These are phyloP conservation scores for Rhynchosporium graminicola DNA, from an alignment of 2,329 filamentous ascomycete species.

Conservation along the genomic window DNA sequence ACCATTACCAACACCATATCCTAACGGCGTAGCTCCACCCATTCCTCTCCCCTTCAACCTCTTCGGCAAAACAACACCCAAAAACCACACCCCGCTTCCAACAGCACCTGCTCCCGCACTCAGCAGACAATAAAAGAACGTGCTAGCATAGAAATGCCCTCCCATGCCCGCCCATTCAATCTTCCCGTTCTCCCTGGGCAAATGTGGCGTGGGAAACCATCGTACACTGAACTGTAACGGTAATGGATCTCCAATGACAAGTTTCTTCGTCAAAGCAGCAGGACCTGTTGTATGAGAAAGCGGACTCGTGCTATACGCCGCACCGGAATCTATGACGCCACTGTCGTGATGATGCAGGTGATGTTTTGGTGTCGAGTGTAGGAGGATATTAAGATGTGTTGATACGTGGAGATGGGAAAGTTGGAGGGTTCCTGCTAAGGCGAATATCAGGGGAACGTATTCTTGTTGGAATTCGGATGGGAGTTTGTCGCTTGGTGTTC, in stretches of 20 bases:
- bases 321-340: constrained; percentile 82
- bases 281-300: constrained; percentile 56
- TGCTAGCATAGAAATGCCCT: constrained; percentile 63
- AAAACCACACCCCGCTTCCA: constrained; percentile 59
- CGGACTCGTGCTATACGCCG: constrained; percentile 81
- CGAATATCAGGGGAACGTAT: constrained; percentile 85
- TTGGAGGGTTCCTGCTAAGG: constrained; percentile 85
- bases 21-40: constrained; percentile 37
- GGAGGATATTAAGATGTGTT: constrained; percentile 84
- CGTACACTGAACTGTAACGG: constrained; percentile 77
- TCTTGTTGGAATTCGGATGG: constrained; percentile 47
- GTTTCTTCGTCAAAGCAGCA: constrained; percentile 55
- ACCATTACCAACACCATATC: constrained; percentile 34
- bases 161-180: constrained; percentile 67
- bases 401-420: constrained; percentile 86
- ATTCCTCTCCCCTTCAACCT: constrained; percentile 34
- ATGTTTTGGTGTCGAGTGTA: constrained; percentile 66
- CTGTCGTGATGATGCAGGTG: constrained; percentile 64
- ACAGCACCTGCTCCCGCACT: constrained; percentile 58
- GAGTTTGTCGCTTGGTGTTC: constrained; percentile 42
- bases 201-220: constrained; percentile 78
- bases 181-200: constrained; percentile 67
- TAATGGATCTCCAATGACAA: constrained; percentile 85
- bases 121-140: constrained; percentile 61
- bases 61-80: constrained; percentile 59